Conservation (phyloP, 805 yeast species). For the Saccharomycopsis selenospora region DNA sequence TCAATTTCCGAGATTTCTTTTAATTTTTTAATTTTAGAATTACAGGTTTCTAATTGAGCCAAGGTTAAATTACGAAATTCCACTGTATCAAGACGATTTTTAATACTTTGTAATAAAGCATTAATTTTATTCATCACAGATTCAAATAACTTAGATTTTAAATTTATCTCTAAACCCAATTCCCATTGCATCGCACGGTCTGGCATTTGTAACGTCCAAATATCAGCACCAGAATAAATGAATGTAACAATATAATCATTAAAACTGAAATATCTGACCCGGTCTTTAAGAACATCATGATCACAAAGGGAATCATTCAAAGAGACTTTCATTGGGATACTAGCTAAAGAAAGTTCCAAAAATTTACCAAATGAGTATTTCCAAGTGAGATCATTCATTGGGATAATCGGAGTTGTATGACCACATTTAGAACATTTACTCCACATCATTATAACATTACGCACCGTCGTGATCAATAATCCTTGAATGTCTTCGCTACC, state of each 20-base stretch:
- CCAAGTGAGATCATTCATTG: conserved; percentile 83
- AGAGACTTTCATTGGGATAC: conserved; percentile 46
- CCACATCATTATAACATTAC: conserved; percentile 71
- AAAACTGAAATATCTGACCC: conserved; percentile 76
- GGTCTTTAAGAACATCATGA: conserved; percentile 78
- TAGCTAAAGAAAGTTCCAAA: conserved; percentile 79
- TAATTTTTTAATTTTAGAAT: conserved; percentile 48
- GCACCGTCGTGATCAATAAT: not conserved
- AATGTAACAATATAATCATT: conserved; percentile 72
- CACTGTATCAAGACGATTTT: conserved; percentile 65
- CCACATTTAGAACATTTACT: conserved; percentile 80
- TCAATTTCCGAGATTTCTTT: conserved; percentile 48
- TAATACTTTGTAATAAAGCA: conserved; percentile 65
- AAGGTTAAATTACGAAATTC: conserved; percentile 59
- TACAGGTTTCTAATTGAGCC: conserved; percentile 68
- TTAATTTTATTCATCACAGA: conserved; percentile 46
- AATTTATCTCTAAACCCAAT: conserved; percentile 57
- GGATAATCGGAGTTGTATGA: conserved; percentile 64
- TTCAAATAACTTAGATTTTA: conserved; percentile 57
- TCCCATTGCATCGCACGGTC: conserved; percentile 62
- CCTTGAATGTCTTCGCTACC: not conserved
- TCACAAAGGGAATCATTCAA: conserved; percentile 48
- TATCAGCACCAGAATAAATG: conserved; percentile 68
- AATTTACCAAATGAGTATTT: conserved; percentile 91
- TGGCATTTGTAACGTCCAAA: conserved; percentile 77